A percentile compares a stretch with the other conserved stretches of the same genome.
Evolutionary conservation across 2,329 filamentous ascomycete genomes (phyloP).

Genomic region (Stenocarpella maydis): DNA sequence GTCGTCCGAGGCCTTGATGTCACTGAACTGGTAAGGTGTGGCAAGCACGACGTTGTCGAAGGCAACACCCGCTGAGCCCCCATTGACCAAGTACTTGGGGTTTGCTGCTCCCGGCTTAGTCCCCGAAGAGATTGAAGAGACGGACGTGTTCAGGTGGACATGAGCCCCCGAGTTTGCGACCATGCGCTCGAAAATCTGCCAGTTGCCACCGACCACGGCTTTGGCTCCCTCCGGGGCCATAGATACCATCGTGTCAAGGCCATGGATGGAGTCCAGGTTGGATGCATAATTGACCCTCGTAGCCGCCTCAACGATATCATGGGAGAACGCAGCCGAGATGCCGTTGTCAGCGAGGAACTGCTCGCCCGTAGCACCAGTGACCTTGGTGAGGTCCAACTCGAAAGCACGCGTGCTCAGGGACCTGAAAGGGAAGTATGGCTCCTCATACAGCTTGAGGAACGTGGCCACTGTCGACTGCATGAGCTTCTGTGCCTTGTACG

Average conservation of each 20-base stretch:
- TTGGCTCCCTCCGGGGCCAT: conserved; percentile 89
- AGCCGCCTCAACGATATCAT: conserved; percentile 87
- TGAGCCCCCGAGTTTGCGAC: conserved; percentile 68
- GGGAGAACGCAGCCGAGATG: conserved; percentile 70
- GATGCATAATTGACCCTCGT: conserved; percentile 96
- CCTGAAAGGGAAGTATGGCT: conserved; percentile 83
- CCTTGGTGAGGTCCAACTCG: conserved; percentile 70
- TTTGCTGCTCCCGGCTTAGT: conserved; percentile 49
- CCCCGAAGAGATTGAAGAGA: conserved; percentile 65
- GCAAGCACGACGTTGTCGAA: conserved; percentile 89
- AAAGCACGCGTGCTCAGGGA: conserved; percentile 75
- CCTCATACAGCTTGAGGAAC: conserved; percentile 83
- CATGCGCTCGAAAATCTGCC: conserved; percentile 92
- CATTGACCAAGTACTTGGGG: conserved; percentile 58
- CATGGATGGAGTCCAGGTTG: conserved; percentile 86
- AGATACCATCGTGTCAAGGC: conserved; percentile 87
- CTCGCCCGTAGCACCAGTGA: conserved; percentile 76
- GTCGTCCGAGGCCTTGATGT: conserved; percentile 68
- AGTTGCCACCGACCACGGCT: conserved; percentile 85
- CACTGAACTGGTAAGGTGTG: conserved; percentile 81
- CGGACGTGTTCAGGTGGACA: conserved; percentile 71
- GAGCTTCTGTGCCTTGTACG: conserved; percentile 75
- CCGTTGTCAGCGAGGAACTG: conserved; percentile 73
- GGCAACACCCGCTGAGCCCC: conserved; percentile 49
- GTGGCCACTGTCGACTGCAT: conserved; percentile 75